A percentile compares a stretch with the other conserved stretches of the same genome.
phyloP scores from a whole-genome alignment of 495 filamentous ascomycete genomes.

The Aspergillus sclerotioniger region DNA sequence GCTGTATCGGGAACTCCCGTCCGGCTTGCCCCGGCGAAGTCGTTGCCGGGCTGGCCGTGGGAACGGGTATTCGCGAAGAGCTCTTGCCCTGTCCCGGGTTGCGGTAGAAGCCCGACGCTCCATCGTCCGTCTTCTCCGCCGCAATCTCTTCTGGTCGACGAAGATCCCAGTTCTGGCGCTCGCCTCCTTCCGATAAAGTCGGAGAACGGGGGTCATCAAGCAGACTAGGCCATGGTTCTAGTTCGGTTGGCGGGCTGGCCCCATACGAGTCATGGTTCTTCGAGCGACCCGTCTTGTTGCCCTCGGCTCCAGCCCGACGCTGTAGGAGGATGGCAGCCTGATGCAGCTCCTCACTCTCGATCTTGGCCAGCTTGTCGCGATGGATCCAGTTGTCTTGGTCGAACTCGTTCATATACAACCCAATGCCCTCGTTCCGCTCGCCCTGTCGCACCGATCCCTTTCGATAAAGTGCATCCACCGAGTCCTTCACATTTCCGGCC shows the following conservation, averaged over 20 bases:
- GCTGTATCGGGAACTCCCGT: constrained; percentile 63
- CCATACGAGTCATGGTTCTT: constrained; percentile 50
- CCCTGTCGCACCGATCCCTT: constrained; percentile 19
- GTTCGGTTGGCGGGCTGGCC: constrained; percentile 28
- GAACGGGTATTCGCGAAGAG: constrained; percentile 80
- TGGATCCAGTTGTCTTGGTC: constrained; percentile 80
- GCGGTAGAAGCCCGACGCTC: constrained; percentile 37
- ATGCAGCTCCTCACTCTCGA: constrained; percentile 90
- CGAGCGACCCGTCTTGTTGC: constrained; percentile 50
- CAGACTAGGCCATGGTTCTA: constrained; percentile 40
- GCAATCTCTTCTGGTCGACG: constrained; percentile 79
- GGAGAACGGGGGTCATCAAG: constrained; percentile 41
- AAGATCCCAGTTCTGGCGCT: constrained; percentile 63
- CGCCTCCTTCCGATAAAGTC: constrained; percentile 40
- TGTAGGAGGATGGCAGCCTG: constrained; percentile 76
- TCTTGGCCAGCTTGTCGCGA: constrained; percentile 88
- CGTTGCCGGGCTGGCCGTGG: constrained; percentile 73
- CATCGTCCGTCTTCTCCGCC: constrained; percentile 61
- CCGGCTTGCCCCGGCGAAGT: constrained; percentile 64
- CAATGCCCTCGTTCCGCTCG: constrained; percentile 16
- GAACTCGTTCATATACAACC: constrained; percentile 19
- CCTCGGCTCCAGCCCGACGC: constrained; percentile 56
- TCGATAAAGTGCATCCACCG: constrained; percentile 14
- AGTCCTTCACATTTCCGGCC: constrained; percentile 25
- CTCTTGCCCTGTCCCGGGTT: constrained; percentile 46